Conservation (phyloP, 2,329 filamentous ascomycete genomes). For the Berkeleyomyces rouxiae region DNA sequence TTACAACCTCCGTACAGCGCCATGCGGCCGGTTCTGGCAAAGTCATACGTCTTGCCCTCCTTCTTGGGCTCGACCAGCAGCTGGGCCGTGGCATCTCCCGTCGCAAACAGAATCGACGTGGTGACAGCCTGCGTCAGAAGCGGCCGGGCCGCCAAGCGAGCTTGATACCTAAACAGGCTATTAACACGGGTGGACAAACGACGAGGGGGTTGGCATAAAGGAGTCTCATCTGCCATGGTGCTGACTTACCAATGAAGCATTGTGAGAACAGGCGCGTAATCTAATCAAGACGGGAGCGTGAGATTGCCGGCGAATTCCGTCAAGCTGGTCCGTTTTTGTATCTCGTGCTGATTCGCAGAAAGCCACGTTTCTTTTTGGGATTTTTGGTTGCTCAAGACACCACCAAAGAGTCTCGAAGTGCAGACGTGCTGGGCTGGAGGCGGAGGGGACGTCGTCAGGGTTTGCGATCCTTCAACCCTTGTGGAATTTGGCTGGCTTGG, state of each 20-base stretch:
- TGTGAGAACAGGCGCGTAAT: background rate
- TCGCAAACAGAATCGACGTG: constrained; percentile 80
- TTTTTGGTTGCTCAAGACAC: too few relatives aligned
- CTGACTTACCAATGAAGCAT: constrained; percentile 7
- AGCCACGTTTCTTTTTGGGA: background rate
- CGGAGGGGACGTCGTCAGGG: background rate
- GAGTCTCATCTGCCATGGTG: background rate
- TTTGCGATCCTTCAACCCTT: background rate
- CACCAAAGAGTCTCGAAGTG: too few relatives aligned
- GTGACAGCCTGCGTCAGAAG: constrained; percentile 82
- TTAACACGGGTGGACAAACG: background rate
- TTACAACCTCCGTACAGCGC: constrained; percentile 60
- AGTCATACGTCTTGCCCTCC: constrained; percentile 48
- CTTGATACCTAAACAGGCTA: constrained; percentile 54
- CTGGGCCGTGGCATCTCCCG: constrained; percentile 81
- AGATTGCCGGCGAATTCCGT: too few relatives aligned
- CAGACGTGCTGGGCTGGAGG: background rate
- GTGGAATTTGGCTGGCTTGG: background rate
- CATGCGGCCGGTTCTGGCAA: constrained; percentile 59
- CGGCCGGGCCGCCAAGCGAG: constrained; percentile 61
- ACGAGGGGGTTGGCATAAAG: background rate
- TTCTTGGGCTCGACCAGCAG: constrained; percentile 76
- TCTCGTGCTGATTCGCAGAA: background rate
- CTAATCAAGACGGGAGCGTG: background rate
- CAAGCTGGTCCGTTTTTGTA: too few relatives aligned